Conservation (phyloP, 352 stramenopile genomes). For the Phytophthora megakarya region DNA sequence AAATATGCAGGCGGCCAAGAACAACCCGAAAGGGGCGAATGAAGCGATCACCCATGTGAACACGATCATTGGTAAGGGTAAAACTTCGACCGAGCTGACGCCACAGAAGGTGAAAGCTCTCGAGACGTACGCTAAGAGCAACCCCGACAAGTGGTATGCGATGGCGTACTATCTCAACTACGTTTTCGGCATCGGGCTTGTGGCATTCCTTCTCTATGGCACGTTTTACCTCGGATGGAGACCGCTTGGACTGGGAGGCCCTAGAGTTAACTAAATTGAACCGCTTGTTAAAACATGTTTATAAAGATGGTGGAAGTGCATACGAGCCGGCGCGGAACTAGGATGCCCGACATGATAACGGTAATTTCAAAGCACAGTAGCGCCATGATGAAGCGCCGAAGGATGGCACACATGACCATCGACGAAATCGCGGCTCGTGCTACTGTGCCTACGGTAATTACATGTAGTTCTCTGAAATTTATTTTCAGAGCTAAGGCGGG, state of each 20-base stretch:
- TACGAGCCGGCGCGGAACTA: too few species aligned
- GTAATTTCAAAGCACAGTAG: too few species aligned
- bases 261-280: conserved; percentile 1
- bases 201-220: neutral
- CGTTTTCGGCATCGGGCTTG: conserved; percentile 7
- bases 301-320: too few species aligned
- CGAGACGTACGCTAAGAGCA: conserved; percentile 14
- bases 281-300: too few species aligned
- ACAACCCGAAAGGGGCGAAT: conserved; percentile 13
- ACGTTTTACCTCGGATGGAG: conserved; percentile 19
- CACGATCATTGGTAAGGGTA: conserved; percentile 4
- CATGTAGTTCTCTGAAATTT: too few species aligned
- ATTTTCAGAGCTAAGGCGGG: too few species aligned
- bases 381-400: too few species aligned
- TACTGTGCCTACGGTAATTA: too few species aligned
- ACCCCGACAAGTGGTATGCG: conserved; percentile 19
- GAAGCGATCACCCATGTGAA: conserved; percentile 11
- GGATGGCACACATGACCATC: too few species aligned
- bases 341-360: too few species aligned
- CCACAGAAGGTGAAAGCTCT: conserved; percentile 6
- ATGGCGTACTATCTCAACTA: conserved; percentile 17
- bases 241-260: conserved; percentile 6
- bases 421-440: too few species aligned
- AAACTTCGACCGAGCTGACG: conserved; percentile 15
- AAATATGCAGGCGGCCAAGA: conserved; percentile 7